phyloP scores from a whole-genome alignment of 2,329 filamentous ascomycete species.

The Cercospora sojina region DNA sequence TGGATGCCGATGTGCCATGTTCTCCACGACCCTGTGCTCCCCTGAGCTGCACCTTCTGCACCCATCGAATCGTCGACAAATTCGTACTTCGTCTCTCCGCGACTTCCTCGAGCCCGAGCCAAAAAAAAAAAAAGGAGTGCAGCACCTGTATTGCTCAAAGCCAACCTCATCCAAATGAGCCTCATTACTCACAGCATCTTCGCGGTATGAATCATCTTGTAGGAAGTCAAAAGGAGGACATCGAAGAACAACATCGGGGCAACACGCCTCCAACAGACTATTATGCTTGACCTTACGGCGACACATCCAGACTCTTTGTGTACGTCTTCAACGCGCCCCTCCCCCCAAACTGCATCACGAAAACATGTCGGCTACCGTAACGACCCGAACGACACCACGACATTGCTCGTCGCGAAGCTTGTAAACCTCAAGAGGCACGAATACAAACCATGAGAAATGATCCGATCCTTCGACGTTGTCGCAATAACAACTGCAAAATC shows the following conservation, averaged over 20 bases:
- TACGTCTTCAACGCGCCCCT: not conserved
- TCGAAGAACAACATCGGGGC: too few species aligned
- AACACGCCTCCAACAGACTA: not conserved
- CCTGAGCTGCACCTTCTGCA: not conserved
- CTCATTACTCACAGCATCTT: not conserved
- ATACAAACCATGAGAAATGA: not conserved
- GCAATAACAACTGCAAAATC: not conserved
- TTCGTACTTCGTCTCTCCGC: not conserved
- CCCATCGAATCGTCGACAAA: not conserved
- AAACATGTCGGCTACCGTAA: not conserved
- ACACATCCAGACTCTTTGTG: not conserved
- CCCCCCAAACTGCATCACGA: not conserved
- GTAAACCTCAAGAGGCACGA: not conserved
- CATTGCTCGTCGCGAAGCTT: conserved; percentile 3
- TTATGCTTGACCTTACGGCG: not conserved
- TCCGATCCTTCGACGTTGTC: not conserved
- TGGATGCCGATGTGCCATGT: not conserved
- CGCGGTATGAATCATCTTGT: not conserved
- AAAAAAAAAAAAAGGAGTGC: too few species aligned
- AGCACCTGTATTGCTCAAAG: not conserved
- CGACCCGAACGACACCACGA: not conserved
- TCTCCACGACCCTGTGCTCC: not conserved
- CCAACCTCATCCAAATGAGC: not conserved
- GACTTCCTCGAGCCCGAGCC: too few species aligned
- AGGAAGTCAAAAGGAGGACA: not conserved